These are phyloP conservation scores for Wickerhamiella infanticola DNA, from an alignment of 1,139 yeast genomes.

Conservation along the genomic window DNA sequence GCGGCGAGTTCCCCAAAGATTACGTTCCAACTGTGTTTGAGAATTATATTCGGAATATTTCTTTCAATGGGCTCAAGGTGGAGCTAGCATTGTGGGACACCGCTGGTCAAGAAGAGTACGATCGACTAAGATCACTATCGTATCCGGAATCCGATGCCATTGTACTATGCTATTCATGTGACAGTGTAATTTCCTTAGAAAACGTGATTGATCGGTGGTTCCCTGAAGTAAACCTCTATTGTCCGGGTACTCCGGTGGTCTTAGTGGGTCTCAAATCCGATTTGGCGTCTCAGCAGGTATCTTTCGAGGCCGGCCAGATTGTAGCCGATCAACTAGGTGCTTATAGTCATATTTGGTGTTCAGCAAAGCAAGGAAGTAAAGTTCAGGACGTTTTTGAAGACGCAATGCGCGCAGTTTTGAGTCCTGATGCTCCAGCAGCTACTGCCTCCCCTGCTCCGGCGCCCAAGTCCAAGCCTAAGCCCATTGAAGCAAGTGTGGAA, in stretches of 20 bases:
- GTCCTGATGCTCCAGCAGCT: background rate
- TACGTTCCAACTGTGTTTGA: constrained; percentile 93
- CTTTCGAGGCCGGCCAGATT: constrained; percentile 17
- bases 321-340: constrained; percentile 86
- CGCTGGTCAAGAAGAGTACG: constrained; percentile 78
- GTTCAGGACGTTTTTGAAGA: constrained; percentile 84
- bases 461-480: background rate
- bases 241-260: constrained; percentile 66
- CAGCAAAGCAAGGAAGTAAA: constrained; percentile 83
- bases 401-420: constrained; percentile 30
- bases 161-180: constrained; percentile 52
- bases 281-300: constrained; percentile 41
- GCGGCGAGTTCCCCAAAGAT: constrained; percentile 55
- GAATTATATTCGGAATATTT: constrained; percentile 80
- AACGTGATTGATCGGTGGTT: constrained; percentile 52
- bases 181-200: constrained; percentile 48
- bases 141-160: constrained; percentile 57
- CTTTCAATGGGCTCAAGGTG: constrained; percentile 77
- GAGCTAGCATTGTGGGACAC: constrained; percentile 91
- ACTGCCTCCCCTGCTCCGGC: background rate
- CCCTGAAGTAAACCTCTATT: constrained; percentile 61
- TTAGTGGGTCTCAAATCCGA: constrained; percentile 88
- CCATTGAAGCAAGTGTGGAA: background rate
- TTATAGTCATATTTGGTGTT: constrained; percentile 75
- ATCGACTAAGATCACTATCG: constrained; percentile 47